Evolutionary conservation across 2,329 filamentous ascomycete species (phyloP).

Genomic region (Nectriaceae sp.): DNA sequence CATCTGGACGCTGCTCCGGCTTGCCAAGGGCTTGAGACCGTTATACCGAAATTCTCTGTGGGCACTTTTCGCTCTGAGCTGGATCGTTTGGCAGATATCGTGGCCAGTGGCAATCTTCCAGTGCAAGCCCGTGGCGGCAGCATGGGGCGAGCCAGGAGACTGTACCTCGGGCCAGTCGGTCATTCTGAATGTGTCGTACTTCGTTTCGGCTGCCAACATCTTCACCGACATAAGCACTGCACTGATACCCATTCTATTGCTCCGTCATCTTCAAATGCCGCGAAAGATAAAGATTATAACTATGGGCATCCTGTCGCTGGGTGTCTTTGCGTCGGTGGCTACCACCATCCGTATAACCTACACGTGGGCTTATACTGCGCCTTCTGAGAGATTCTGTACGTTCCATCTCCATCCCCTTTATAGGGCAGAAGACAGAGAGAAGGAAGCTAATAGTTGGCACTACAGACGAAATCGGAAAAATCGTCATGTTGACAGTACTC

Average conservation of each 20-base stretch:
- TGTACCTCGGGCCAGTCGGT: slow-evolving; percentile 14
- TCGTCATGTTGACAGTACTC: slow-evolving; percentile 25
- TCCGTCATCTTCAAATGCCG: slow-evolving; percentile 16
- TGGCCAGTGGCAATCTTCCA: slow-evolving; percentile 23
- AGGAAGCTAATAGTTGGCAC: not conserved
- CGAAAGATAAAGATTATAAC: slow-evolving; percentile 14
- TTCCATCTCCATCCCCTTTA: not conserved
- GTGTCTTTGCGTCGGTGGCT: slow-evolving; percentile 18
- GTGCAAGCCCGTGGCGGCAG: slow-evolving; percentile 20
- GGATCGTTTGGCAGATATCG: slow-evolving; percentile 19
- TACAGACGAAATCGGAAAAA: slow-evolving; percentile 20
- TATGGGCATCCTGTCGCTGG: slow-evolving; percentile 14
- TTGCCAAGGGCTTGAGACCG: slow-evolving; percentile 15
- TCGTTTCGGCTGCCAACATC: slow-evolving; percentile 19
- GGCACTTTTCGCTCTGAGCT: slow-evolving; percentile 13
- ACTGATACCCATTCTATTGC: slow-evolving; percentile 13
- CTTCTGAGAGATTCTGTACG: slow-evolving; percentile 9
- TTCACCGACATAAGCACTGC: slow-evolving; percentile 16
- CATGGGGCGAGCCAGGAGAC: slow-evolving; percentile 17
- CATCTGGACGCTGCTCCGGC: slow-evolving; percentile 16
- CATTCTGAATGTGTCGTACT: slow-evolving; percentile 15
- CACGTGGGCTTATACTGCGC: slow-evolving; percentile 15
- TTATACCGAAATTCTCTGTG: slow-evolving; percentile 6
- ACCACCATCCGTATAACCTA: slow-evolving; percentile 21
- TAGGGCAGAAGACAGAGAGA: not conserved